Percentiles rank a stretch among this genome's conserved stretches.
Conservation (phyloP, 257 asterid species). For the Solanum rostratum region DNA sequence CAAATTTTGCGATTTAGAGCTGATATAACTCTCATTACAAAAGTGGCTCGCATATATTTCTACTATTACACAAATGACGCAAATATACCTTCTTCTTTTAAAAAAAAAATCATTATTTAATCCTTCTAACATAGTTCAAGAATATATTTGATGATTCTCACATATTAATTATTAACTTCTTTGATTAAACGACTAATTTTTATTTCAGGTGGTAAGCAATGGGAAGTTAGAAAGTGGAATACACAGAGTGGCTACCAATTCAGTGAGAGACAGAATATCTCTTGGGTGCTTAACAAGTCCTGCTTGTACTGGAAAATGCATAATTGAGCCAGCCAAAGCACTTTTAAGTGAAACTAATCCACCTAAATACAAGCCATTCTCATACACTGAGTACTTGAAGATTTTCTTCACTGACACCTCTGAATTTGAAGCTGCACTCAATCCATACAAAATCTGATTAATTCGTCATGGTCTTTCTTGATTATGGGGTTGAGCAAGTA, state of each 20-base stretch:
- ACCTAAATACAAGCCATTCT: not conserved
- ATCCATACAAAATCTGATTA: not conserved
- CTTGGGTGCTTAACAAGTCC: not conserved
- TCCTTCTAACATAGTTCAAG: no score
- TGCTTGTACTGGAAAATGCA: not conserved
- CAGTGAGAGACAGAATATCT: not conserved
- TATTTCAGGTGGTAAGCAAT: not conserved
- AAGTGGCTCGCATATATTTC: no score
- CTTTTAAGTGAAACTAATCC: not conserved
- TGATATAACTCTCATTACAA: no score
- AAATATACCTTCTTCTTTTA: no score
- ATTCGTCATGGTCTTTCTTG: not conserved
- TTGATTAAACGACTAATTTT: no score
- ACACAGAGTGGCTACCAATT: conserved; percentile 6
- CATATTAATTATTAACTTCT: no score
- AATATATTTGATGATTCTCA: no score
- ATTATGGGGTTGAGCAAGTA: not conserved
- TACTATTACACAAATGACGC: no score
- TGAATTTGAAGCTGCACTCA: not conserved
- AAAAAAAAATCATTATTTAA: no score
- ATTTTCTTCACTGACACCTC: not conserved
- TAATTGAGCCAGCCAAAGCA: not conserved
- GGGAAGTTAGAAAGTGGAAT: not conserved
- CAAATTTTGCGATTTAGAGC: no score
- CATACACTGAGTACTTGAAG: not conserved